Evolutionary conservation across 257 asterid genomes (phyloP), one percentile per base, ranked within the genome.

Genomic region (Ocimum tenuiflorum): DNA sequence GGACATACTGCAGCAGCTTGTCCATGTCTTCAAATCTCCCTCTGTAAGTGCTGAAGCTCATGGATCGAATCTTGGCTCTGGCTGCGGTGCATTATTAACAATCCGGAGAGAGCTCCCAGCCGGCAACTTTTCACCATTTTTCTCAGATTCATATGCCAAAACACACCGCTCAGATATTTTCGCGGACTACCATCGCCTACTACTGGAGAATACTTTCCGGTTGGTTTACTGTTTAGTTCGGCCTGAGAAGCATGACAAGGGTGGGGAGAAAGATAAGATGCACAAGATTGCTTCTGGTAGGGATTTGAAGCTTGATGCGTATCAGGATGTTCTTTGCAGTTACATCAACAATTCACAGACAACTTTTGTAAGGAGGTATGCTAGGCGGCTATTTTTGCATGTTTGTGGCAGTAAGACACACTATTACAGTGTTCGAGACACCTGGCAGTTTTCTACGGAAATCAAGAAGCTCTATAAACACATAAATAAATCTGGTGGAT

Each of bases 391-490:
- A 69, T 90, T 94, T 82, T 84, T 94, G 80, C 97, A 94, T 79
- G 84, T 94, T 9, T 90, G 99, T 74, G 97, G 96, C 67, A 90
- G 99, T 73, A 94, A 94, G 89, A 94, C 99, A 19, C 96, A 88
- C 61, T 94, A 94, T 75, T 94, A 94, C 86, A 94, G 91, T 75
- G 85, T 94, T 52, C 89, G 99, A 38, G 99, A 94, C 58, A 72
- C 88, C 54, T 94, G 99, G 99, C 99, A 88, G 77, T 90, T 88
- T 76, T 88, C 97, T 24, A 86, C 73, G 75, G 99, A 88, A 79
- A 83, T 86, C 53, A 94, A 85, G 79, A 94, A 85, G 88, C 91
- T 94, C 65, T 82, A 86, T 72, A 94, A 94, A 73, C 95, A 86
- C 83, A 78, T 86, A 66, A 88, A 81, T 66, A 94, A 94, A 77